Conservation (phyloP, 148 eudicot genomes). For the Chenopodium formosanum region DNA sequence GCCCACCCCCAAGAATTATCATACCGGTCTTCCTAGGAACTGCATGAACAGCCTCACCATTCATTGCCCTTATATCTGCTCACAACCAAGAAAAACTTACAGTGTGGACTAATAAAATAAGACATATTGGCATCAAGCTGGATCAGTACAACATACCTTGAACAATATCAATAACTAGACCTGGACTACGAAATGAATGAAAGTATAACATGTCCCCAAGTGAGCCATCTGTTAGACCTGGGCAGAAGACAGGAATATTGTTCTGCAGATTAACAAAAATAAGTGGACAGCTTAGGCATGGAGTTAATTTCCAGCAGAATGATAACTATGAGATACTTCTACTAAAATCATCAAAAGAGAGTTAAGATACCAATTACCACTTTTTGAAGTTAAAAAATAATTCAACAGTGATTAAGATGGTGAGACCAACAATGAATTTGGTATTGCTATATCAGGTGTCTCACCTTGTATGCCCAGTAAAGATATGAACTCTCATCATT, state of each 20-base stretch:
- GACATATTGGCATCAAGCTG: neutral
- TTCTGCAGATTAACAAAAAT: constrained; percentile 44
- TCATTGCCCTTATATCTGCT: constrained; percentile 81
- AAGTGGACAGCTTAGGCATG: neutral
- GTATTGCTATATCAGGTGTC: neutral
- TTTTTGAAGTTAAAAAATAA: neutral
- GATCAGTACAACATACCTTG: constrained; percentile 51
- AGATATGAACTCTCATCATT: constrained; percentile 84
- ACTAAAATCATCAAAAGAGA: neutral
- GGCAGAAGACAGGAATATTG: constrained; percentile 83
- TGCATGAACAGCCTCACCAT: constrained; percentile 54
- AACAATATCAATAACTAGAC: constrained; percentile 73
- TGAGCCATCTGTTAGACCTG: constrained; percentile 91
- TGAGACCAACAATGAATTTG: neutral
- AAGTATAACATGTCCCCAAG: constrained; percentile 92
- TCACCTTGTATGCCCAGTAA: constrained; percentile 92
- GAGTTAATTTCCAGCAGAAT: neutral
- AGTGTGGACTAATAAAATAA: neutral
- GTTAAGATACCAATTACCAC: neutral
- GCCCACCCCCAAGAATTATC: constrained; percentile 84
- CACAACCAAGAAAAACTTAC: neutral
- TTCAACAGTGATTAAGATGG: neutral
- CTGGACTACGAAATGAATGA: constrained; percentile 76
- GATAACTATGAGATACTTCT: neutral
- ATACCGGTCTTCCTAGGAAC: constrained; percentile 82